A percentile compares a stretch with the other conserved stretches of the same genome.
Conservation (phyloP, 371 early-diverging fungal genomes). For the Mycotypha africana region DNA sequence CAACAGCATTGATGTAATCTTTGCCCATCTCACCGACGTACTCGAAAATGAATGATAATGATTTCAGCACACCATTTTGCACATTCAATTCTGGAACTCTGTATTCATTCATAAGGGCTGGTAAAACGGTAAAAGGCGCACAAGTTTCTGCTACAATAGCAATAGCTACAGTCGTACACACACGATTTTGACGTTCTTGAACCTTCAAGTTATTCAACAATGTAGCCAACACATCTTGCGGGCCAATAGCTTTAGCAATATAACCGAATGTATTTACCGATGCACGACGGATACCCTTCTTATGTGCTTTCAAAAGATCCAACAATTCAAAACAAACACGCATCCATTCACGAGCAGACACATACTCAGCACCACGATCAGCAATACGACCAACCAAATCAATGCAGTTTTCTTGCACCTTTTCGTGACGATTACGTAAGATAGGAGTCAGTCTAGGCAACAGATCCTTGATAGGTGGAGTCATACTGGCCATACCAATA, state of each 20-base stretch:
- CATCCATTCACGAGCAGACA: conserved; percentile 99
- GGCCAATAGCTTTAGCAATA: conserved; percentile 98
- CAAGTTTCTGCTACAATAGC: conserved; percentile 91
- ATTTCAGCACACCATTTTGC: conserved; percentile 96
- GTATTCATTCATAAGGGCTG: conserved; percentile 98
- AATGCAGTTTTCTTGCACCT: conserved; percentile 92
- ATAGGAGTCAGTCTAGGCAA: conserved; percentile 95
- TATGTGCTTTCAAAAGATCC: conserved; percentile 94
- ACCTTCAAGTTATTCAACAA: conserved; percentile 96
- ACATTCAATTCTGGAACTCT: conserved; percentile 97
- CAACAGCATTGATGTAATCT: conserved; percentile 94
- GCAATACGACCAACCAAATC: conserved; percentile 97
- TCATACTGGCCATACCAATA: conserved; percentile 97
- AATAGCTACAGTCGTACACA: conserved; percentile 97
- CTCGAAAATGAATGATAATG: conserved; percentile 94
- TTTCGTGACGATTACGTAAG: conserved; percentile 95
- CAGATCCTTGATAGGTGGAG: conserved; percentile 96
- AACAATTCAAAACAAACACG: conserved; percentile 96
- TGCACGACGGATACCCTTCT: conserved; percentile 92
- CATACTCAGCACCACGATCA: conserved; percentile 96
- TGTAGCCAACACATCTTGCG: conserved; percentile 97
- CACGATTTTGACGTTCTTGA: conserved; percentile 97
- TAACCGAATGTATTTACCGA: conserved; percentile 97
- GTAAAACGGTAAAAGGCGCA: conserved; percentile 96
- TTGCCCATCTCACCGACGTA: conserved; percentile 96